A percentile compares a stretch with the other conserved stretches of the same genome.
These are phyloP conservation scores for Escovopsis sp. DNA, from an alignment of 2,329 filamentous ascomycete species.

Conservation along the genomic window DNA sequence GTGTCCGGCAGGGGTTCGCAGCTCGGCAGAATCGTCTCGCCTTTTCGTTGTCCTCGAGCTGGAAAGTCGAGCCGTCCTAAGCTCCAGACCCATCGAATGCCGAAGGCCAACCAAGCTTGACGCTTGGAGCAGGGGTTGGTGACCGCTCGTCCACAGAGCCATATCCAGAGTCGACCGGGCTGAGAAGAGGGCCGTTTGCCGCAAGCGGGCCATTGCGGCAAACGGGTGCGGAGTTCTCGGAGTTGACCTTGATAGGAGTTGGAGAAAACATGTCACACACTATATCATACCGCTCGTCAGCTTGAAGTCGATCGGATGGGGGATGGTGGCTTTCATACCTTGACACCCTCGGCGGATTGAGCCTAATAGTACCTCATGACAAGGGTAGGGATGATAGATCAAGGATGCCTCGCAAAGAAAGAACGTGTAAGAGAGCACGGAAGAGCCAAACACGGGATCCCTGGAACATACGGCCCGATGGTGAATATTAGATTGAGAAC, in stretches of 20 bases:
- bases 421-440: neutral
- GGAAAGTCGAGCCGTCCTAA: constrained; percentile 1
- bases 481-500: neutral
- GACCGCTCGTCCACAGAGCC: constrained; percentile 12
- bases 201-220: neutral
- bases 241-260: neutral
- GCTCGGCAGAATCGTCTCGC: neutral
- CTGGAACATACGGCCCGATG: neutral
- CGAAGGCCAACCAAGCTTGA: neutral
- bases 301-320: neutral
- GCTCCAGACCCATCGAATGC: constrained; percentile 5
- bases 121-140: constrained; percentile 1
- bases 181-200: constrained; percentile 4
- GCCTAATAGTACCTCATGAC: neutral
- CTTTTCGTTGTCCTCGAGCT: neutral
- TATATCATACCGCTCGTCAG: neutral
- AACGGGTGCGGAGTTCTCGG: constrained; percentile 1
- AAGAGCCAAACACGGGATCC: neutral
- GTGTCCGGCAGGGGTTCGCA: neutral
- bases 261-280: constrained; percentile 3
- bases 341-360: neutral
- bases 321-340: neutral
- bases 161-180: constrained; percentile 17
- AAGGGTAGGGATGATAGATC: neutral
- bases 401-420: neutral